A percentile compares a stretch with the other conserved stretches of the same genome.
phyloP scores from a whole-genome alignment of 805 yeast species.

The Zygotorulaspora chibaensis region DNA sequence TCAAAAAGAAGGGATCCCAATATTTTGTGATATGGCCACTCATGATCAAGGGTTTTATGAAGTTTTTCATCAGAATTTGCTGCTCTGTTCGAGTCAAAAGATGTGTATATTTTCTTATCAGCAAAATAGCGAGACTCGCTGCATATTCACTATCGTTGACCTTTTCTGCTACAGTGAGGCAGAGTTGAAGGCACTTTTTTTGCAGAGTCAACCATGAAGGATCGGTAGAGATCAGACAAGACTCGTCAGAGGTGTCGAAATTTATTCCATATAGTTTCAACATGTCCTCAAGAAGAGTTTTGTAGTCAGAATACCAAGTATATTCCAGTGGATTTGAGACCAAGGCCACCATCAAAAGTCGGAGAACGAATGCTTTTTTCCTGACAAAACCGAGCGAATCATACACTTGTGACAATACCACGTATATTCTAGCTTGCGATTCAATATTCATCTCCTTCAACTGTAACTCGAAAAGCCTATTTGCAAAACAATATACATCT shows the following conservation, averaged over 20 bases:
- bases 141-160: slow-evolving; percentile 44
- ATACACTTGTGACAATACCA: slow-evolving; percentile 62
- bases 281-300: slow-evolving; percentile 45
- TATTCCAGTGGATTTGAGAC: slow-evolving; percentile 37
- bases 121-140: slow-evolving; percentile 46
- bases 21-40: slow-evolving; percentile 39
- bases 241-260: slow-evolving; percentile 34
- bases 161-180: slow-evolving; percentile 51
- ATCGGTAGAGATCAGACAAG: slow-evolving; percentile 25
- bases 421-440: slow-evolving; percentile 59
- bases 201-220: slow-evolving; percentile 56
- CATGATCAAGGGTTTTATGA: slow-evolving; percentile 26
- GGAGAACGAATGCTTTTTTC: slow-evolving; percentile 64
- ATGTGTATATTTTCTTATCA: slow-evolving; percentile 53
- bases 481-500: slow-evolving; percentile 49
- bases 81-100: slow-evolving; percentile 60
- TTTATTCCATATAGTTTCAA: slow-evolving; percentile 53
- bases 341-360: slow-evolving; percentile 56
- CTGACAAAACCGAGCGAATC: slow-evolving; percentile 56
- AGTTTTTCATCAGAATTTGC: slow-evolving; percentile 33
- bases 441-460: slow-evolving; percentile 43
- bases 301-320: slow-evolving; percentile 33
- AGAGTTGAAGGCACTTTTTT: slow-evolving; percentile 48
- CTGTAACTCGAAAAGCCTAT: slow-evolving; percentile 43
- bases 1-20: slow-evolving; percentile 70